Evolutionary conservation across 352 stramenopile species (phyloP).

Genomic region (Blastocystis sp.): DNA sequence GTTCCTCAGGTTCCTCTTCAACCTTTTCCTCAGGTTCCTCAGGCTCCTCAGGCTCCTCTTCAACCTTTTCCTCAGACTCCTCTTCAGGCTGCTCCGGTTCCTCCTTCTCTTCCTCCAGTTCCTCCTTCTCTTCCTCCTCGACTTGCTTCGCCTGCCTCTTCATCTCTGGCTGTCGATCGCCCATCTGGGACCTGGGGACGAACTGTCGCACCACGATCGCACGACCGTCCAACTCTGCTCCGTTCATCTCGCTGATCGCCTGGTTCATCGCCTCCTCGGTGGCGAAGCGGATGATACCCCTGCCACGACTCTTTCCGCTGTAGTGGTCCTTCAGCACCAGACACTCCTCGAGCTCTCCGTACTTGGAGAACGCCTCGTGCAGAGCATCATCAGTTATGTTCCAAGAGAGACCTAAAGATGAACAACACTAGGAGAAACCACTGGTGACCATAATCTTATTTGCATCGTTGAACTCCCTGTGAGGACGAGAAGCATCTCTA

Average conservation of each 20-base stretch:
- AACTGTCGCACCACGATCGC: conserved; percentile 44
- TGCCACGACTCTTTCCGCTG: conserved; percentile 39
- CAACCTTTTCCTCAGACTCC: background rate
- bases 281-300: conserved; percentile 14
- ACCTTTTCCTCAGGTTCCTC: background rate
- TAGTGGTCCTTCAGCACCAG: conserved; percentile 12
- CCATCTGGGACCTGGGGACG: background rate
- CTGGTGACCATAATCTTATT: conserved; percentile 54
- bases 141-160: background rate
- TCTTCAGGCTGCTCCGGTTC: background rate
- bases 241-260: conserved; percentile 34
- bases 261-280: conserved; percentile 13
- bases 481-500: background rate
- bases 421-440: background rate
- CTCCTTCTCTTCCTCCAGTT: background rate
- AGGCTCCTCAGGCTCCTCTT: background rate
- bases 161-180: background rate
- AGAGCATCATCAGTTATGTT: background rate
- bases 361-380: background rate
- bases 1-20: background rate
- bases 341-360: conserved; percentile 33
- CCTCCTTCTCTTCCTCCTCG: background rate
- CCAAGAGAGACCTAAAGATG: background rate
- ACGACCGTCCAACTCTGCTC: conserved; percentile 15
- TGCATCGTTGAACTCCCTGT: conserved; percentile 4